phyloP scores from a whole-genome alignment of 108 stramenopile genomes.

The Nitzschia sp. region DNA sequence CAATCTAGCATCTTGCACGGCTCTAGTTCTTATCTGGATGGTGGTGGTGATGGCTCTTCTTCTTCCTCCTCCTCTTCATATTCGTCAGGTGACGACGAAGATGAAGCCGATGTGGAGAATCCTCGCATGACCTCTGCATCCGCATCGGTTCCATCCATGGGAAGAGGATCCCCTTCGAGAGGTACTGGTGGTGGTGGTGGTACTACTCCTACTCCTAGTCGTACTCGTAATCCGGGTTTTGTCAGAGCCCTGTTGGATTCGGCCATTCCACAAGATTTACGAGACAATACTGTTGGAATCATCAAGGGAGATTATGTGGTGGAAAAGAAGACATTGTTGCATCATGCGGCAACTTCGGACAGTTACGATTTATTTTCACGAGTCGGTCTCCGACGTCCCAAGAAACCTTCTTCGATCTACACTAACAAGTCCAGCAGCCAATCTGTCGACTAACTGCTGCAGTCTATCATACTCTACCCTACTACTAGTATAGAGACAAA shows the following conservation, averaged over 20 bases:
- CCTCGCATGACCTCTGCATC: slow-evolving; percentile 14
- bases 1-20: slow-evolving; percentile 6
- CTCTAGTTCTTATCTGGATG: background rate
- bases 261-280: slow-evolving; percentile 79
- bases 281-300: slow-evolving; percentile 81
- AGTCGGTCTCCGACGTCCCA: background rate
- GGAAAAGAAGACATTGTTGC: slow-evolving; percentile 81
- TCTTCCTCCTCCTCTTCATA: background rate
- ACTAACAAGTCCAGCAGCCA: too few species aligned
- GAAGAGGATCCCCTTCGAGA: too few species aligned
- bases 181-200: background rate
- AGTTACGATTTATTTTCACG: slow-evolving; percentile 82
- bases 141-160: background rate
- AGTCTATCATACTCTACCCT: too few species aligned
- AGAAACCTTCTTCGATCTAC: background rate
- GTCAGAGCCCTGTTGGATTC: slow-evolving; percentile 79
- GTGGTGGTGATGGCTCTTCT: background rate
- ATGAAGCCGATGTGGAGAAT: slow-evolving; percentile 10
- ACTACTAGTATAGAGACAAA: too few species aligned
- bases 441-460: too few species aligned
- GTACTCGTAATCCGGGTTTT: slow-evolving; percentile 54
- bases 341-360: slow-evolving; percentile 87
- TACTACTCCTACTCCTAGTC: background rate
- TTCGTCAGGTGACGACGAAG: too few species aligned
- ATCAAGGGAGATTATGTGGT: slow-evolving; percentile 84